Evolutionary conservation across 768 basidiomycete genomes (phyloP).

Genomic region (Pulveroboletus sp.): DNA sequence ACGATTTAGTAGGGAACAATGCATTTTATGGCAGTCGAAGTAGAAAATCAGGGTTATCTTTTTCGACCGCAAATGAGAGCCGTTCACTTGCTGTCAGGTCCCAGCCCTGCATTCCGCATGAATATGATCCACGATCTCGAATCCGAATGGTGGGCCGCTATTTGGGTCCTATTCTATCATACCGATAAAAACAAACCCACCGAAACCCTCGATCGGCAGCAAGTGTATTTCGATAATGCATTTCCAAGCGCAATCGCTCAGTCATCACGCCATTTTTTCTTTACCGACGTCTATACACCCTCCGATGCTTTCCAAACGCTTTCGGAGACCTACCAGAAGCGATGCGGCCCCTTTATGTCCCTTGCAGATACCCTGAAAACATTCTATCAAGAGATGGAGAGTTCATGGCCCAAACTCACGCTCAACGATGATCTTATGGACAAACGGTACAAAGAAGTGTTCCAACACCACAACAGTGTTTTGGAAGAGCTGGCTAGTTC

Average conservation of each 20-base stretch:
- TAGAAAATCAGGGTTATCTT: background rate
- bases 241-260: background rate
- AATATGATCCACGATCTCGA: slow-evolving; percentile 14
- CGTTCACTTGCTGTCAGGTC: no score
- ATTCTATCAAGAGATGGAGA: no score
- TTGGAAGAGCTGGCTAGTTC: no score
- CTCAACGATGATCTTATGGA: no score
- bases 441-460: no score
- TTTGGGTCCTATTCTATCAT: slow-evolving; percentile 7
- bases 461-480: no score
- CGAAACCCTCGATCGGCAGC: background rate
- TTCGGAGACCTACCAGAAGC: background rate
- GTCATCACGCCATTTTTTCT: background rate
- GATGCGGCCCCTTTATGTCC: no score
- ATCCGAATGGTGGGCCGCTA: slow-evolving; percentile 10
- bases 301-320: background rate
- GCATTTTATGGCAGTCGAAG: slow-evolving; percentile 13
- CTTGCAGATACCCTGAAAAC: no score
- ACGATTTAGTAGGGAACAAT: slow-evolving; percentile 8
- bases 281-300: background rate
- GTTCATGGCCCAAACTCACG: no score
- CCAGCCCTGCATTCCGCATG: slow-evolving; percentile 11
- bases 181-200: background rate
- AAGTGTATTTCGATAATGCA: background rate
- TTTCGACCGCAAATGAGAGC: background rate